Base-by-base conservation (phyloP, 192 early-diverging fungal genomes). In the Neocallimastix lanati region DNA sequence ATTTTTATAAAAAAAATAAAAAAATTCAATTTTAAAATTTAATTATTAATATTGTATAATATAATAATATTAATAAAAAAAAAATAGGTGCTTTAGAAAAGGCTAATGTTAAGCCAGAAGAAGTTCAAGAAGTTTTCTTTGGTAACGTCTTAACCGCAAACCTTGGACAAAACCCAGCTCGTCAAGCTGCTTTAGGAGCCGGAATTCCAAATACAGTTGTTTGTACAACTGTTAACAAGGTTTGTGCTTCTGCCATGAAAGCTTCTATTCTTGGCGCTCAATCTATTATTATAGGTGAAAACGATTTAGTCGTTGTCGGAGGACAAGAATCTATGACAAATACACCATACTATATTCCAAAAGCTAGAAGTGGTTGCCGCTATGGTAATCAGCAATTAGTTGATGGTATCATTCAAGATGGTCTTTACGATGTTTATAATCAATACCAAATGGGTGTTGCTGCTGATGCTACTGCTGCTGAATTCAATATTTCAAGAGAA, bases 251-350 rank as follows among this genome's bases (percentile, higher is more conserved):
- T 1, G 97, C 96, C n/a, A 90, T 98, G 92, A 99, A 99, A 88
- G 93, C 96, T 11, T 90, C 96, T 78, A 95, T 95, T 88, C 85
- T 98, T 80, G 96, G 96, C 35, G 84, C 95, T 15, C 94, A 96
- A 85, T 88, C 87, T 82, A 88, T 99, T 77, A 87, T 91, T 85
- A 84, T 92, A 29, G 96, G 95, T 27, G 85, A 87, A 29, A 90
- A 93, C 82, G 83, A 89, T 33, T 86, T 94, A 27, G 94, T 98
- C 91, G 88, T 93, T 18, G 94, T 94, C 29, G 95, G 95, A 82
- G 95, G 96, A 77, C 97, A 96, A 94, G 95, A 98, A 83, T 93
- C 91, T 88, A 98, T 99, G 96, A 93, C 92, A 81, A 95, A 98
- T 82, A 92, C 92, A 12, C 96, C 96, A 78, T 93, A 92, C 86